phyloP scores from a whole-genome alignment of 148 eudicot species.

The Rhododendron williamsianum region DNA sequence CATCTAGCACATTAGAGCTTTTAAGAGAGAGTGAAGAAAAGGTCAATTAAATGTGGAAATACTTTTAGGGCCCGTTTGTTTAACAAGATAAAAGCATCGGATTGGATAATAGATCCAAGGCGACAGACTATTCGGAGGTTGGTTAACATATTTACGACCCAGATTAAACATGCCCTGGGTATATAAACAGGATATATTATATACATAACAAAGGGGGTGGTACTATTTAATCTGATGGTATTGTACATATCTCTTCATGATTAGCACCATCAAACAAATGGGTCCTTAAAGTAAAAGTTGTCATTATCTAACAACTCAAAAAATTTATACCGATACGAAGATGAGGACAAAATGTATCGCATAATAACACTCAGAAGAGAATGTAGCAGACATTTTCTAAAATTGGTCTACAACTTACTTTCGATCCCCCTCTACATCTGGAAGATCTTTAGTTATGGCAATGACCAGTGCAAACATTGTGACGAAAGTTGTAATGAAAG shows the following conservation, averaged over 20 bases:
- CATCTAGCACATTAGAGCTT: neutral
- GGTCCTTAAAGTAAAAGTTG: neutral
- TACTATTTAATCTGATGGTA: neutral
- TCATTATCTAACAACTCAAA: neutral
- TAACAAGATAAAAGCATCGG: neutral
- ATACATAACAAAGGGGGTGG: neutral
- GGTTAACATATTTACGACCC: neutral
- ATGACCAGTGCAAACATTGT: constrained; percentile 93
- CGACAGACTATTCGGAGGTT: neutral
- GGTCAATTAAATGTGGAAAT: neutral
- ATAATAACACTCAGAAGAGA: neutral
- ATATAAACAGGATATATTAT: too few species aligned
- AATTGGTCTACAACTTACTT: constrained; percentile 56
- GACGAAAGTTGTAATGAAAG: constrained; percentile 88
- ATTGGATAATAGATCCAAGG: neutral
- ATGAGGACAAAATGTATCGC: neutral
- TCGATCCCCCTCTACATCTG: constrained; percentile 97
- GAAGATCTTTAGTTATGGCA: constrained; percentile 99
- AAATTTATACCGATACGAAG: neutral
- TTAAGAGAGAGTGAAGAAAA: neutral
- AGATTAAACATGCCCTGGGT: neutral
- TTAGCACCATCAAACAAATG: neutral
- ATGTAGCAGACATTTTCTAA: constrained; percentile 8
- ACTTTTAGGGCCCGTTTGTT: neutral
- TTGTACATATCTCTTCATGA: neutral